Percentiles rank a stretch among this genome's conserved stretches.
Conservation (phyloP, 164 flowering plant species). For the Dillenia turbinata region DNA sequence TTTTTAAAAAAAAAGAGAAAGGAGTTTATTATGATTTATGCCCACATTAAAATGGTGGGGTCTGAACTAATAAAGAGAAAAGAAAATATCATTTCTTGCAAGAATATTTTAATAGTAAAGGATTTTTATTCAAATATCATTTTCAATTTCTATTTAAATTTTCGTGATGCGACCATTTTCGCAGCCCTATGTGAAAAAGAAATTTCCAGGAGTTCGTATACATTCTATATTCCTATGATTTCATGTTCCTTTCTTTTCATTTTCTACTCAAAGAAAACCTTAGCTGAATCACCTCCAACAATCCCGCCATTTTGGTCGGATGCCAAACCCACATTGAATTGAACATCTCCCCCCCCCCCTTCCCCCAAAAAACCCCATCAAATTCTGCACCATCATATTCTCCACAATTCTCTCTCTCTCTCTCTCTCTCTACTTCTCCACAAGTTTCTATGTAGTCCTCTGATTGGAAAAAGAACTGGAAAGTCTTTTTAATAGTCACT, state of each 20-base stretch:
- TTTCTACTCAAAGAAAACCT: constrained; percentile 1
- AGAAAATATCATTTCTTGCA: too few species aligned
- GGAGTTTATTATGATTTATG: too few species aligned
- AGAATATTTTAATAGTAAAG: too few species aligned
- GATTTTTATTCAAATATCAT: too few species aligned
- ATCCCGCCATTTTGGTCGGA: constrained; percentile 10
- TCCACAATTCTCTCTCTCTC: background rate
- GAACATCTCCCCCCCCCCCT: background rate
- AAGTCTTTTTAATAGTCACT: background rate
- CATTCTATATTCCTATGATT: too few species aligned
- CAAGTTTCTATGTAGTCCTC: constrained; percentile 1
- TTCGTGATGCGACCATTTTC: too few species aligned
- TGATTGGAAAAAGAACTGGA: background rate
- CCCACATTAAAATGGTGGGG: too few species aligned
- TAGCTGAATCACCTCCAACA: constrained; percentile 3
- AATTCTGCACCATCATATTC: background rate
- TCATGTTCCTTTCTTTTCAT: constrained; percentile 7
- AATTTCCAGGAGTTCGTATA: too few species aligned
- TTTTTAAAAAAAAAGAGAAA: too few species aligned
- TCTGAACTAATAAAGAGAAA: too few species aligned
- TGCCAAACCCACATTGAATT: background rate
- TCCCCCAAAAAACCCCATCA: background rate
- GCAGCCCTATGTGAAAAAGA: too few species aligned
- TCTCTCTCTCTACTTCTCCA: background rate
- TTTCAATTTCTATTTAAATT: too few species aligned